Evolutionary conservation across 768 basidiomycete species (phyloP), one percentile per base, ranked within the genome.

Genomic region (Tulasnella sp.): DNA sequence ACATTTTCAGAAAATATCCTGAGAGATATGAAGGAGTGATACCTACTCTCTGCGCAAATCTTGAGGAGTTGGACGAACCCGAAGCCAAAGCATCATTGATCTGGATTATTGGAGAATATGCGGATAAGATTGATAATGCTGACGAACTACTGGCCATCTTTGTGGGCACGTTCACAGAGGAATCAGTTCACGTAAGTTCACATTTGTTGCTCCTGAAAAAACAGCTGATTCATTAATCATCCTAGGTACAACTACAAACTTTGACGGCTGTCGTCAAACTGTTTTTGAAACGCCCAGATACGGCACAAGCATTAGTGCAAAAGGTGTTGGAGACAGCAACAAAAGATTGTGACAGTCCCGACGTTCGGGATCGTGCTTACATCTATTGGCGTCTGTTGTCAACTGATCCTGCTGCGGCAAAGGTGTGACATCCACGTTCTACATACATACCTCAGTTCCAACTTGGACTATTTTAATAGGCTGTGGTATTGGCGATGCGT

Each of bases 101-200:
- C 63, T 99, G 95, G 93, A 98, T 99, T 60, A 91, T 98, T 58
- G 93, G 93, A 51, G 91, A 96, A 68, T 96, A 99, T 60, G 91
- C 93, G 3, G 83, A 84, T 65, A 93, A 90, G 69, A 96, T 98
- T 57, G 89, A 92, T 58, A 99, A 99, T 57, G 91, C 93, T 3
- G 89, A 87, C 62, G 92, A 96, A 59, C 72, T 99, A 20, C 70
- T 98, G 57, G 75, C 78, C 12, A 81, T 83, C 44, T 96, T 95
- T 63, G 83, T 99, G 19, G 88, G 93, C 50, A 73, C 81, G 2
- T 98, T 98, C 68, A 81, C 75, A 25, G 95, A 99, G 60, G 95
- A 99, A 66, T 81, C 85, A 5, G 88, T 92, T 62, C 80, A 85
- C 45, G 90, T 90, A 58, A 50, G 78, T 58, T 33, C 13, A 27